Conservation (phyloP, 1,284 basidiomycete genomes). For the Caloboletus inedulis region DNA sequence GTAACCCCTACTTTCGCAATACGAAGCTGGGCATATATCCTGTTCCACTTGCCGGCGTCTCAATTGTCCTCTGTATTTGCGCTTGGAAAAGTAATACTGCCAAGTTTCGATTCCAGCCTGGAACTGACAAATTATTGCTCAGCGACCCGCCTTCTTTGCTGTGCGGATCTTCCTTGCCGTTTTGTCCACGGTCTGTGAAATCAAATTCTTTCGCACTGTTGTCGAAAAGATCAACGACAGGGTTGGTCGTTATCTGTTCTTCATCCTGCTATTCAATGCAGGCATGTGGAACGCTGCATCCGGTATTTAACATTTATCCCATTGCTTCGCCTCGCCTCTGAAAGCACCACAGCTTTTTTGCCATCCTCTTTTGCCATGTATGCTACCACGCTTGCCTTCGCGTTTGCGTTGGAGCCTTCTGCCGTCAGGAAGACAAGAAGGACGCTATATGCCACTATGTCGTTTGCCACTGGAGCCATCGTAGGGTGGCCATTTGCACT, state of each 20-base stretch:
- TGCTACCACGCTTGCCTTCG: slow-evolving; percentile 77
- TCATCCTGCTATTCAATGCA: slow-evolving; percentile 80
- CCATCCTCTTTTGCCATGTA: slow-evolving; percentile 97
- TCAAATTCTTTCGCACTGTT: slow-evolving; percentile 81
- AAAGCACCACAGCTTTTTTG: slow-evolving; percentile 64
- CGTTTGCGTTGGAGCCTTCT: slow-evolving; percentile 73
- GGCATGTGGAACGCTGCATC: slow-evolving; percentile 93
- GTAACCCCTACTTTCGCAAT: slow-evolving; percentile 88
- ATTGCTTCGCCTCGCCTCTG: slow-evolving; percentile 3
- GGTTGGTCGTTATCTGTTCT: slow-evolving; percentile 88
- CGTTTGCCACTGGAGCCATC: slow-evolving; percentile 82
- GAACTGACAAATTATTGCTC: slow-evolving; percentile 12
- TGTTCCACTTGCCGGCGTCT: slow-evolving; percentile 69
- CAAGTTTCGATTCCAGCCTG: neutral
- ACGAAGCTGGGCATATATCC: slow-evolving; percentile 90
- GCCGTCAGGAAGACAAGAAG: slow-evolving; percentile 52
- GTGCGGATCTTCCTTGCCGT: slow-evolving; percentile 78
- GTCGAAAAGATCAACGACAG: slow-evolving; percentile 83
- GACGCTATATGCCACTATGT: slow-evolving; percentile 61
- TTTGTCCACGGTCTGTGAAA: slow-evolving; percentile 78
- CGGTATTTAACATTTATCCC: slow-evolving; percentile 42
- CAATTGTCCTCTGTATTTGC: slow-evolving; percentile 42
- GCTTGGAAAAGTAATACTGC: slow-evolving; percentile 48
- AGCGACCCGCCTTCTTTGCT: slow-evolving; percentile 87
- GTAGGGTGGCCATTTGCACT: slow-evolving; percentile 96